Conservation (phyloP, 371 early-diverging fungal species). For the Mortierella sp. region DNA sequence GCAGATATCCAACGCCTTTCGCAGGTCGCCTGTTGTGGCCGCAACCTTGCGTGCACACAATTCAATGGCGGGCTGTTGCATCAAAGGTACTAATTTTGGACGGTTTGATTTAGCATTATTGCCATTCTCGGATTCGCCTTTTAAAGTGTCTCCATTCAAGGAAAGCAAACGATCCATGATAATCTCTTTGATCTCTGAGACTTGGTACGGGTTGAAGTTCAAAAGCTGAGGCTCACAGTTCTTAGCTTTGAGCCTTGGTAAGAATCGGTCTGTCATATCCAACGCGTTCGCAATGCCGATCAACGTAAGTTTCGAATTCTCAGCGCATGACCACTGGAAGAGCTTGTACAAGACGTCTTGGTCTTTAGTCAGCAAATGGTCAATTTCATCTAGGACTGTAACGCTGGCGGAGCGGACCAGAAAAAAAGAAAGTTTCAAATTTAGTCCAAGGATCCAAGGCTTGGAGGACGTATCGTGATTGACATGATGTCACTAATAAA, state of each 20-base stretch:
- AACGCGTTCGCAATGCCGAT: constrained; percentile 97
- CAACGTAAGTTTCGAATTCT: constrained; percentile 77
- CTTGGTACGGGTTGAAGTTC: constrained; percentile 88
- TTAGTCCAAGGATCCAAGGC: background rate
- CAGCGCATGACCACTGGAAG: constrained; percentile 80
- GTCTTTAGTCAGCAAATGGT: constrained; percentile 83
- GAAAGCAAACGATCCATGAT: constrained; percentile 82
- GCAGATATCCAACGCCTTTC: constrained; percentile 93
- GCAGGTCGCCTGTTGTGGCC: constrained; percentile 89
- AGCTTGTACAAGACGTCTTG: constrained; percentile 88
- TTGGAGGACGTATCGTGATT: background rate
- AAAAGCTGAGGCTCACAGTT: constrained; percentile 83
- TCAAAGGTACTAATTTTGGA: constrained; percentile 60
- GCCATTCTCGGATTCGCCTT: constrained; percentile 15
- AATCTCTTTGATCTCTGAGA: constrained; percentile 84
- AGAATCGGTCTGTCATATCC: constrained; percentile 88
- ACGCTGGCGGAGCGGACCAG: constrained; percentile 57
- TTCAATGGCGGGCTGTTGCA: constrained; percentile 90
- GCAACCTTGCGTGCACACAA: constrained; percentile 94
- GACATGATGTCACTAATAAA: background rate
- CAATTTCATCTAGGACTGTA: constrained; percentile 93
- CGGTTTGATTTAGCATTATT: background rate
- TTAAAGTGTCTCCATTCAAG: constrained; percentile 12
- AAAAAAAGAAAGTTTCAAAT: background rate
- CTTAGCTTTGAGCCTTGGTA: constrained; percentile 89